These are phyloP conservation scores for Tilletia setariae DNA, from an alignment of 1,284 basidiomycete species.

Conservation along the genomic window DNA sequence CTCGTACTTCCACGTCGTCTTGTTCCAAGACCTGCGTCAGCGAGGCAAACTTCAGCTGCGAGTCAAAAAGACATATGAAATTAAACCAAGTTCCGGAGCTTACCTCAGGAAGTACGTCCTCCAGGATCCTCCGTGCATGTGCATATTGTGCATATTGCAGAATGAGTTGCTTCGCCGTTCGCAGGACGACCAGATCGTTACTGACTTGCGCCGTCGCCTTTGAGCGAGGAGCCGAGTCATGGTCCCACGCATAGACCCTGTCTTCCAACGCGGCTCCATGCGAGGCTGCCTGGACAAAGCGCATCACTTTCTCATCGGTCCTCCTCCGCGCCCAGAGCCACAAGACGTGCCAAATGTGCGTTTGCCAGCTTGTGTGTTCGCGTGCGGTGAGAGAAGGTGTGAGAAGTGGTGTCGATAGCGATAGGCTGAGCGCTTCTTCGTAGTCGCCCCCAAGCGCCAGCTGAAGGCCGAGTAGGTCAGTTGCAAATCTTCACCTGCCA, in stretches of 20 bases:
- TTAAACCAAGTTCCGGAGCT: neutral
- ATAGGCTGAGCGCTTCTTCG: neutral
- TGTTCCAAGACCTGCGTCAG: slow-evolving; percentile 2
- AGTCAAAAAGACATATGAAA: neutral
- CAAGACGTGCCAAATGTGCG: neutral
- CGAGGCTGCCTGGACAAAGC: neutral
- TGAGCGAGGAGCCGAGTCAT: neutral
- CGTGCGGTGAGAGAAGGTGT: neutral
- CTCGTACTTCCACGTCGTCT: neutral
- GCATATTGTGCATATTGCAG: neutral
- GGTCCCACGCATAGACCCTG: slow-evolving; percentile 6
- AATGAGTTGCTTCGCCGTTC: neutral
- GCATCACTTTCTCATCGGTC: neutral
- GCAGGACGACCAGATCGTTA: neutral
- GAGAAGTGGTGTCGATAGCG: neutral
- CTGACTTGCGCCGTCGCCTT: neutral
- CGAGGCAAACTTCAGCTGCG: neutral
- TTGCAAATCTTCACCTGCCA: neutral
- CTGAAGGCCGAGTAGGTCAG: neutral
- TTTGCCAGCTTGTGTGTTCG: slow-evolving; percentile 9
- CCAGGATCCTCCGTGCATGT: neutral
- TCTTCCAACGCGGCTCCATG: neutral
- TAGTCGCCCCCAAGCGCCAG: neutral
- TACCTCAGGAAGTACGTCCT: neutral
- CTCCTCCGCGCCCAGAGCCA: slow-evolving; percentile 3